Evolutionary conservation across 148 eudicot genomes (phyloP), one percentile per base, ranked within the genome.

Genomic region (Rhododendron ferrugineum): DNA sequence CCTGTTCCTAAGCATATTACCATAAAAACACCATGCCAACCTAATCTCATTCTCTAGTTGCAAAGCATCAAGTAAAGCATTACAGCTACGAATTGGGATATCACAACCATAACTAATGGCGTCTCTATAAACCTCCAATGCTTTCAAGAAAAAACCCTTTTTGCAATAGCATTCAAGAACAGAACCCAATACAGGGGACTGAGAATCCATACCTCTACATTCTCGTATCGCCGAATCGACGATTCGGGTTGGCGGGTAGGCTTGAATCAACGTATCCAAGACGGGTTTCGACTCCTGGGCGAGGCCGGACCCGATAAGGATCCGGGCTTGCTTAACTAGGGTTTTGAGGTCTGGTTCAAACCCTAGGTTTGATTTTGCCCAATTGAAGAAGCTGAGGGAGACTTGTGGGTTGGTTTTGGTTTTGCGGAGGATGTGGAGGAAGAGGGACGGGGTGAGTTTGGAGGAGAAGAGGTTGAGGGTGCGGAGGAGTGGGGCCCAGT

Each of bases 351-450:
- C 94, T 1, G 97, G 95, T 83, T 91, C 78, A 56, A 97, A 94
- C 84, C 88, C 89, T 87, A 92, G 85, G 86, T 88, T 89, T 78
- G 88, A 75, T 84, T 87, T 91, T n/a, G 92, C 93, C 93, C 93
- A 95, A 34, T 90, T 89, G 92, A 94, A 95, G 93, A 95, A 97
- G 86, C 77, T 22, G 80, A 93, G 90, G 37, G 94, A 93, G 64
- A 89, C 84, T 88, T 88, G 88, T 15, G 98, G 98, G 89, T 91
- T 85, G 83, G 88, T 15, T 86, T 90, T 94, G 88, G 81, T 92
- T 84, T 80, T 92, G 88, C 62, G 80, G 81, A 97, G 90, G 84
- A 94, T 89, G 86, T 87, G 93, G 80, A 87, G 92, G 88, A 95
- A 93, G 58, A 91, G 73, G 18, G 85, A 44, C 20, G 96, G 93